phyloP scores from a whole-genome alignment of 345 rosid genomes.

The Kernera saxatilis region DNA sequence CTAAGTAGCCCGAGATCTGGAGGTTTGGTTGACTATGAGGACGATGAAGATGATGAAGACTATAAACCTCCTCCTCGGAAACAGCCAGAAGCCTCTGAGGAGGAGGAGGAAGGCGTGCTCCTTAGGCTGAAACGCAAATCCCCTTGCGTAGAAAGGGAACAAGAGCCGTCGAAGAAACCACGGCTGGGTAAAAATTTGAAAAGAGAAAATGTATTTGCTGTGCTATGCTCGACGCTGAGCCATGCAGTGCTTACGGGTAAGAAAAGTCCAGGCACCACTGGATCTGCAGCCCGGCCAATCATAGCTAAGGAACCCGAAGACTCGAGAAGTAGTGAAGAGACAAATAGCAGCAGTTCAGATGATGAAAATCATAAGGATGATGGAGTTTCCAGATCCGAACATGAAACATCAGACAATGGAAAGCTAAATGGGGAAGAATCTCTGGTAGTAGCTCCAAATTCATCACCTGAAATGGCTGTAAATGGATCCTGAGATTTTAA shows the following conservation, averaged over 20 bases:
- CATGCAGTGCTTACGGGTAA: constrained; percentile 76
- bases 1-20: constrained; percentile 56
- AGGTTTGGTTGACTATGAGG: constrained; percentile 94
- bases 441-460: constrained; percentile 55
- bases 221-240: constrained; percentile 76
- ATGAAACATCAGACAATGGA: constrained; percentile 32
- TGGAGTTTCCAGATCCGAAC: constrained; percentile 59
- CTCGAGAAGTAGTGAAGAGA: constrained; percentile 34
- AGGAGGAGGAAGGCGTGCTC: constrained; percentile 62
- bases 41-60: constrained; percentile 96
- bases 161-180: constrained; percentile 56
- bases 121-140: constrained; percentile 70
- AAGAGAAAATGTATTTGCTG: constrained; percentile 62
- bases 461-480: constrained; percentile 90
- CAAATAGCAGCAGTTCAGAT: constrained; percentile 33
- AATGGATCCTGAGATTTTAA: constrained; percentile 66
- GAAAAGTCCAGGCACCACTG: constrained; percentile 37
- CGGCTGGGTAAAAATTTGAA: constrained; percentile 53
- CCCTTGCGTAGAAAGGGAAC: constrained; percentile 54
- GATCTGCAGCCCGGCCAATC: constrained; percentile 9
- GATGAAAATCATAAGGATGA: constrained; percentile 56
- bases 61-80: constrained; percentile 86
- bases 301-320: constrained; percentile 28
- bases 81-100: constrained; percentile 53
- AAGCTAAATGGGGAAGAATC: constrained; percentile 53